phyloP scores from a whole-genome alignment of 225 moss, liverwort and hornwort genomes.

The Physcomitrium patens region DNA sequence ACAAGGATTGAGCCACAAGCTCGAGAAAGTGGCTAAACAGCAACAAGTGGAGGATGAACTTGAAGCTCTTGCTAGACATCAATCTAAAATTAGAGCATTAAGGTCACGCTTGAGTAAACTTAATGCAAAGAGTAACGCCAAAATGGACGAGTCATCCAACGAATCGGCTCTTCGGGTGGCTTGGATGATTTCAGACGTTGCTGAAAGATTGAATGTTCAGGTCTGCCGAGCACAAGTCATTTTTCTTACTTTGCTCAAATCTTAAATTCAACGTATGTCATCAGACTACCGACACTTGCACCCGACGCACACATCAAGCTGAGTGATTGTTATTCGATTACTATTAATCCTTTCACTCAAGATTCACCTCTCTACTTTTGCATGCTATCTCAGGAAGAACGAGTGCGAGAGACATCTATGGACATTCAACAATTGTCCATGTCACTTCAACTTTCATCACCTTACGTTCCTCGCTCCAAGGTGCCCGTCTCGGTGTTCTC shows the following conservation, averaged over 20 bases:
- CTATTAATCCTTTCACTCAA: neutral
- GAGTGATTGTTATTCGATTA: neutral
- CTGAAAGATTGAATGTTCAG: conserved; percentile 65
- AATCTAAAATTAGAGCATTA: conserved; percentile 66
- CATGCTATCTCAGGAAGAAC: conserved; percentile 60
- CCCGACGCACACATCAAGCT: neutral
- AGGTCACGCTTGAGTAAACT: conserved; percentile 62
- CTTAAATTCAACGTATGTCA: neutral
- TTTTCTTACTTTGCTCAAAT: conserved; percentile 1
- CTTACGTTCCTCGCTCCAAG: conserved; percentile 83
- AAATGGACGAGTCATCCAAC: conserved; percentile 34
- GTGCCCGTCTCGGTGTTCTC: conserved; percentile 30
- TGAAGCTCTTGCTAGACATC: conserved; percentile 65
- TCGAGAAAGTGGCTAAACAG: conserved; percentile 77
- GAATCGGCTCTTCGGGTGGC: conserved; percentile 50
- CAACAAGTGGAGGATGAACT: conserved; percentile 83
- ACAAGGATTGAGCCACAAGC: conserved; percentile 79
- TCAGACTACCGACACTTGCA: neutral
- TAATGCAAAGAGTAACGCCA: conserved; percentile 40
- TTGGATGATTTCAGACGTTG: conserved; percentile 52
- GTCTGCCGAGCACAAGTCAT: conserved; percentile 31
- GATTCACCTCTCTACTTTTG: neutral
- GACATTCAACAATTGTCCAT: conserved; percentile 68
- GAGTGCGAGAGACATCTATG: conserved; percentile 62
- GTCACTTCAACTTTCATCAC: conserved; percentile 72